phyloP scores from a whole-genome alignment of 805 yeast species.

The Aciculoconidium aculeatum region DNA sequence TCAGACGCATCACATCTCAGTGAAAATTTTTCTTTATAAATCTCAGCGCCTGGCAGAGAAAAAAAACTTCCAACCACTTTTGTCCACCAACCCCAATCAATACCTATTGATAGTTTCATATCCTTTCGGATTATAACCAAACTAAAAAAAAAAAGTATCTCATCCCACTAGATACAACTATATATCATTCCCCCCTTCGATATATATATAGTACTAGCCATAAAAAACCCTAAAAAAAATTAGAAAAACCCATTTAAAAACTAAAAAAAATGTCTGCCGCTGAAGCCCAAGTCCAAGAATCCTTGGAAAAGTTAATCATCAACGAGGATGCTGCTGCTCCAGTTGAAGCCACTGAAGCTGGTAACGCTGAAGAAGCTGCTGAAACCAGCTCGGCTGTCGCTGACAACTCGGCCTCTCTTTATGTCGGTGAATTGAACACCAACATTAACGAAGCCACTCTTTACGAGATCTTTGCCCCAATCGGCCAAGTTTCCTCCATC shows the following conservation, averaged over 20 bases:
- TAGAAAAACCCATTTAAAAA: constrained; percentile 8
- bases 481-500: constrained; percentile 93
- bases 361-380: constrained; percentile 21
- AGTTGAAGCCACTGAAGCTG: constrained; percentile 15
- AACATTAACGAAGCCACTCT: constrained; percentile 89
- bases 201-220: constrained; percentile 3
- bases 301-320: constrained; percentile 41
- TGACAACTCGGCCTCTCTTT: constrained; percentile 75
- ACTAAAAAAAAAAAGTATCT: no score
- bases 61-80: no score
- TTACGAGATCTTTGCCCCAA: constrained; percentile 89
- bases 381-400: constrained; percentile 28
- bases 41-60: no score
- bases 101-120: no score
- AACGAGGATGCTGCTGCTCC: constrained; percentile 21
- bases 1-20: no score
- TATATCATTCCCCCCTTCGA: constrained; percentile 1
- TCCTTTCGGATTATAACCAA: no score
- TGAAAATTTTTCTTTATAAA: no score
- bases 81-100: no score
- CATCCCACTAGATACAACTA: no score
- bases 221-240: constrained; percentile 12
- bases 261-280: constrained; percentile 23
- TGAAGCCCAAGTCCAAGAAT: constrained; percentile 41
- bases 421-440: constrained; percentile 96